These are phyloP conservation scores for Amylocystis lapponica DNA, from an alignment of 768 basidiomycete species.

Conservation along the genomic window DNA sequence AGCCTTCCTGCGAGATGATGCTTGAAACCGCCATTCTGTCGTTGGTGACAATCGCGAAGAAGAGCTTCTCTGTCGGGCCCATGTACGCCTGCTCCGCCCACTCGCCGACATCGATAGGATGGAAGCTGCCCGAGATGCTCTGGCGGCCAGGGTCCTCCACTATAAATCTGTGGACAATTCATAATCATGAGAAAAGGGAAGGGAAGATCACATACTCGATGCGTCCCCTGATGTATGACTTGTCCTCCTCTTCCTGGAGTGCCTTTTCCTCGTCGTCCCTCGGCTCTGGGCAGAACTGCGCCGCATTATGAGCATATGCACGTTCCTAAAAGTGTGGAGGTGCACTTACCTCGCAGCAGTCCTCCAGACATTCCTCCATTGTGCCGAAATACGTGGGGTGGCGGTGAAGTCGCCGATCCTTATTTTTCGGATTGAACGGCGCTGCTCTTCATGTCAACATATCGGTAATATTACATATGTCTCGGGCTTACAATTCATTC, in stretches of 20 bases:
- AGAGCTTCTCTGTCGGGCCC: constrained; percentile 47
- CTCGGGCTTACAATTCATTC: constrained; percentile 45
- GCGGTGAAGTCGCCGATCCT: constrained; percentile 51
- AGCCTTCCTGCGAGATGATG: constrained; percentile 33
- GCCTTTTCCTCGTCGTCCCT: constrained; percentile 49
- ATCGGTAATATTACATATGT: not conserved
- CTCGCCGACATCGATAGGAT: constrained; percentile 61
- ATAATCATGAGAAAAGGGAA: not conserved
- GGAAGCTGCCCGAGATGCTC: constrained; percentile 56
- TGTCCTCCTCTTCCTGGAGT: constrained; percentile 48
- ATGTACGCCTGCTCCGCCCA: constrained; percentile 61
- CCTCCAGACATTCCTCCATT: constrained; percentile 49
- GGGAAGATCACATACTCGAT: constrained; percentile 32
- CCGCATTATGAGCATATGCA: not conserved
- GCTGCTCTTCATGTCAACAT: constrained; percentile 28
- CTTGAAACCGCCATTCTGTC: constrained; percentile 36
- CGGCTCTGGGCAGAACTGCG: constrained; percentile 50
- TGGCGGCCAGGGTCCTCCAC: constrained; percentile 58
- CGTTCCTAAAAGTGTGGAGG: not conserved
- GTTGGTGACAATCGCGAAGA: constrained; percentile 44
- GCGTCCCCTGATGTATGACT: constrained; percentile 46
- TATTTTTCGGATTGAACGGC: constrained; percentile 60
- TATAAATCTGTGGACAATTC: constrained; percentile 38
- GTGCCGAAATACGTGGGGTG: constrained; percentile 62
- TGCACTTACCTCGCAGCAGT: constrained; percentile 54